Percentiles rank a stretch among this genome's conserved stretches.
phyloP scores from a whole-genome alignment of 116 monocot genomes.

The Cymodocea nodosa region DNA sequence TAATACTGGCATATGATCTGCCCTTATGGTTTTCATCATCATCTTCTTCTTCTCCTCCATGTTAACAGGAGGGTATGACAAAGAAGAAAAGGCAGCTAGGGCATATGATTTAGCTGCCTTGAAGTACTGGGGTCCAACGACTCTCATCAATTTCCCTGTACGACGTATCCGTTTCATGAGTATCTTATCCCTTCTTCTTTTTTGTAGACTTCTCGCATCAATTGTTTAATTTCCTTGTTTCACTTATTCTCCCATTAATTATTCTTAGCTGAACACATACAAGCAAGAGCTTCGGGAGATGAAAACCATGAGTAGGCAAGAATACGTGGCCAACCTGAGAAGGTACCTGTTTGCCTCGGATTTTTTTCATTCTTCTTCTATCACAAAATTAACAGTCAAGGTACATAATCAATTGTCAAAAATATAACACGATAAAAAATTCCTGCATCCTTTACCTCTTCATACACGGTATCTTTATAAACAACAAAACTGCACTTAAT shows the following conservation, averaged over 20 bases:
- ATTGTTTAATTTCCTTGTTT: not conserved
- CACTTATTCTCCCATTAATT: not conserved
- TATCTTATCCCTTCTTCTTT: too few species aligned
- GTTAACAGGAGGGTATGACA: conserved; percentile 18
- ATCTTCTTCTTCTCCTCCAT: not conserved
- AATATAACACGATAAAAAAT: not conserved
- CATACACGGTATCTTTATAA: too few species aligned
- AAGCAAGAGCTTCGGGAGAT: conserved; percentile 69
- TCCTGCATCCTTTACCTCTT: too few species aligned
- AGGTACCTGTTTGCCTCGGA: conserved; percentile 21
- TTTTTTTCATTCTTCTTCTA: not conserved
- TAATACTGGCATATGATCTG: not conserved
- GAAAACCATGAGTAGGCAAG: conserved; percentile 79
- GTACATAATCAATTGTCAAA: not conserved
- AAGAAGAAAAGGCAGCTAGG: conserved; percentile 22
- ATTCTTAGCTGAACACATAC: conserved; percentile 33
- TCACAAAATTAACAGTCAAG: not conserved
- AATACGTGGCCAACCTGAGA: conserved; percentile 62
- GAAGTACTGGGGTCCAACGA: conserved; percentile 36
- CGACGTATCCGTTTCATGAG: conserved; percentile 1
- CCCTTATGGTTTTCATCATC: not conserved
- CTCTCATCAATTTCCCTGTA: conserved; percentile 81
- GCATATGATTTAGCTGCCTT: conserved; percentile 21
- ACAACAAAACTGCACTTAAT: not conserved
- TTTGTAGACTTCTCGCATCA: not conserved